Percentiles rank a stretch among this genome's conserved stretches.
Evolutionary conservation across 805 yeast species (phyloP).

Genomic region (Wickerhamiella qilinensis): DNA sequence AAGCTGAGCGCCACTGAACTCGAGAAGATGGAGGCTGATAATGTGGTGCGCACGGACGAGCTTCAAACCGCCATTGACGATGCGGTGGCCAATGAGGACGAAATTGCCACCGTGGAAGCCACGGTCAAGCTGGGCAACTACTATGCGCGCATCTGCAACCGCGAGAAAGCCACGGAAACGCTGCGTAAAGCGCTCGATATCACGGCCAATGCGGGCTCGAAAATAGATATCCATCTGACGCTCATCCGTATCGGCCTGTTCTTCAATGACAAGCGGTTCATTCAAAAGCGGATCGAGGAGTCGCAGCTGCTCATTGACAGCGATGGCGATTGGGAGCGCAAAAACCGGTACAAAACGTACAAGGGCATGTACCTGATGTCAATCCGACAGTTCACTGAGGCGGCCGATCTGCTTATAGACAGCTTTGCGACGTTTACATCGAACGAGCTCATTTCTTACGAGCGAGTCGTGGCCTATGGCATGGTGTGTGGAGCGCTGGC

Average conservation of each 20-base stretch:
- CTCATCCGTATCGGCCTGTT: slow-evolving; percentile 82
- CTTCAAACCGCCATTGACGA: slow-evolving; percentile 32
- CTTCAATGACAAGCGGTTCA: slow-evolving; percentile 57
- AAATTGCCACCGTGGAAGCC: slow-evolving; percentile 58
- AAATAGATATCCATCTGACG: slow-evolving; percentile 73
- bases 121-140: slow-evolving; percentile 76
- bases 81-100: slow-evolving; percentile 72
- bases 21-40: slow-evolving; percentile 32
- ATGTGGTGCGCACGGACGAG: slow-evolving; percentile 36
- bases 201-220: slow-evolving; percentile 76
- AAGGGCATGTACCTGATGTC: slow-evolving; percentile 71
- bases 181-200: slow-evolving; percentile 58
- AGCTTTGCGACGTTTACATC: slow-evolving; percentile 92
- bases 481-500: slow-evolving; percentile 75
- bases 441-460: slow-evolving; percentile 75
- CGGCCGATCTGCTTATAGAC: slow-evolving; percentile 72
- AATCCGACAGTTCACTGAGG: slow-evolving; percentile 71
- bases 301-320: slow-evolving; percentile 67
- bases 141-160: slow-evolving; percentile 74
- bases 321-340: slow-evolving; percentile 99
- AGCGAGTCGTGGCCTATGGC: slow-evolving; percentile 77
- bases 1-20: slow-evolving; percentile 49
- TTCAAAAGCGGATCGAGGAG: slow-evolving; percentile 56
- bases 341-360: slow-evolving; percentile 86
- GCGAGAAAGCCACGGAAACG: slow-evolving; percentile 47